Evolutionary conservation across 305 asterid genomes (phyloP).

Genomic region (Fraxinus greggii): DNA sequence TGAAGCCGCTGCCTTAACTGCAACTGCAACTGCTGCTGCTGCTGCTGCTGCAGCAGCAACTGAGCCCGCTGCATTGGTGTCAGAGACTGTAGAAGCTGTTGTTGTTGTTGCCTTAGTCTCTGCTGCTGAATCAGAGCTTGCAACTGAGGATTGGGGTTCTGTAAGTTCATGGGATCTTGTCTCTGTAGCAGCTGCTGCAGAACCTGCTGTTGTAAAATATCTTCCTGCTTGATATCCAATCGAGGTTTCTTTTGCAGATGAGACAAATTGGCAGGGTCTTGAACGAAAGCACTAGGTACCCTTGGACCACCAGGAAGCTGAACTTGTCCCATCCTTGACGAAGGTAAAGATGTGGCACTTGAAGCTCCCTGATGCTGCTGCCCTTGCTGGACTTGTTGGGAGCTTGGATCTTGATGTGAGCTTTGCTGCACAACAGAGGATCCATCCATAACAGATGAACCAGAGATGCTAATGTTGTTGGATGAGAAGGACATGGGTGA

Average conservation of each 20-base stretch:
- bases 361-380: constrained; percentile 76
- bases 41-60: constrained; percentile 12
- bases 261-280: constrained; percentile 55
- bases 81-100: constrained; percentile 1
- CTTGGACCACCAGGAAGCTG: constrained; percentile 58
- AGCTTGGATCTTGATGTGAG: constrained; percentile 64
- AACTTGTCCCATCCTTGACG: constrained; percentile 66
- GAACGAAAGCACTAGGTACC: constrained; percentile 59
- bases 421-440: constrained; percentile 66
- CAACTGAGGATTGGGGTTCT: constrained; percentile 70
- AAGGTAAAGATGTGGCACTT: constrained; percentile 72
- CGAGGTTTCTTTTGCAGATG: constrained; percentile 90
- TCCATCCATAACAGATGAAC: constrained; percentile 83
- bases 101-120: constrained; percentile 59
- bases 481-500: constrained; percentile 95
- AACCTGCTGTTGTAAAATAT: constrained; percentile 75
- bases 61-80: constrained; percentile 3
- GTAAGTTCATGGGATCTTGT: constrained; percentile 72
- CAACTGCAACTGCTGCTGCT: constrained; percentile 54
- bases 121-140: constrained; percentile 86
- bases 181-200: constrained; percentile 73
- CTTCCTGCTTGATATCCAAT: constrained; percentile 86
- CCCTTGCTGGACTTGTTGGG: constrained; percentile 53
- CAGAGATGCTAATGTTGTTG: constrained; percentile 73
- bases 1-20: constrained; percentile 70